These are phyloP conservation scores for Cymbidium sinense DNA, from an alignment of 106 monocot species.

Conservation along the genomic window DNA sequence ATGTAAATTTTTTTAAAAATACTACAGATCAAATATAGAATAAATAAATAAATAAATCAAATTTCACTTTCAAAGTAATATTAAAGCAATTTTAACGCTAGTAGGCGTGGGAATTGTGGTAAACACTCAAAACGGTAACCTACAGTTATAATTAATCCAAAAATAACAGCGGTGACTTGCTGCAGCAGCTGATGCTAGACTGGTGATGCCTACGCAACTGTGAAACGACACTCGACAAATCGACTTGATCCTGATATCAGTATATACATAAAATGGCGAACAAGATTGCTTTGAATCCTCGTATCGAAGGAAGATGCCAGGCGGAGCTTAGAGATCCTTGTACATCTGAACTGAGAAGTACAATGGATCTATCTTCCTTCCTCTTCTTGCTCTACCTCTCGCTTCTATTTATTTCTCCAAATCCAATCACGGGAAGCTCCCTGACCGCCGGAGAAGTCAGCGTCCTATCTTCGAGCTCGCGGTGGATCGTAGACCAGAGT, in stretches of 20 bases:
- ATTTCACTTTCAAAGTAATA: no score
- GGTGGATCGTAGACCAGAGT: constrained; percentile 59
- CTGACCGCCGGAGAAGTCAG: not conserved
- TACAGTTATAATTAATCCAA: no score
- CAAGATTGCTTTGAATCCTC: no score
- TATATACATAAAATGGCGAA: no score
- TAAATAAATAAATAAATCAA: no score
- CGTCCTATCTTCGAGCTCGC: constrained; percentile 32
- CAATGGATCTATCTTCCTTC: not conserved
- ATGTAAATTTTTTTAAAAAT: no score
- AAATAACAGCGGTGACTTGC: not conserved
- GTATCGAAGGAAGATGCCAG: no score
- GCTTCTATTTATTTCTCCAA: not conserved
- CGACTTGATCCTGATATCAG: not conserved
- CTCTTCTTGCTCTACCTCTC: not conserved
- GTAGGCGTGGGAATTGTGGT: no score
- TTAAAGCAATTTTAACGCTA: no score
- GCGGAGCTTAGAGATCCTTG: no score
- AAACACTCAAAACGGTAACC: no score
- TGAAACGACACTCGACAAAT: not conserved
- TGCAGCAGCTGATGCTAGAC: not conserved
- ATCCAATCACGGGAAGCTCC: not conserved
- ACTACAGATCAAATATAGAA: no score
- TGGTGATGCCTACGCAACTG: not conserved
- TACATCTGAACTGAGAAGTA: not conserved